Evolutionary conservation across 371 early-diverging fungal species (phyloP), one percentile per base, ranked within the genome.

Genomic region (Gilbertella persicaria): DNA sequence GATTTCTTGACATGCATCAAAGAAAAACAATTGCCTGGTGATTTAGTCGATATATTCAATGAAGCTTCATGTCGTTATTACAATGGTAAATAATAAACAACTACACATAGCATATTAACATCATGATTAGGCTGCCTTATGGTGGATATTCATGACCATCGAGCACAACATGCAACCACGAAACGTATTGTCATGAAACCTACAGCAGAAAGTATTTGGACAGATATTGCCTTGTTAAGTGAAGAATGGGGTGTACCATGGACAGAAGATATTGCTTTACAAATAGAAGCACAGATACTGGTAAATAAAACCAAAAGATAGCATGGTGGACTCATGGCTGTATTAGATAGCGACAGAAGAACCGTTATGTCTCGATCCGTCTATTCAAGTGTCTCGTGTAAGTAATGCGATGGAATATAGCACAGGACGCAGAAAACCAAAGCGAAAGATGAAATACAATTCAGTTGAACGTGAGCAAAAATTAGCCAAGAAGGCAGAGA

Each of bases 401-500:
- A 79, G 78, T 45, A 84, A 84, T 52, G 79, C 82, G n/a, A 66
- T 82, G 23, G 67, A 67, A 37, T 77, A 72, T 41, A 58, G 75
- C 0, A 67, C 65, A 2, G 60, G 67, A 1, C 60, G 67, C 6
- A 67, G 70, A 37, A 64, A 67, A 25, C 50, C 64, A 21, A 77
- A 79, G 45, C 75, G 71, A 58, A 82, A 74, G 53, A 64, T 71
- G 47, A 84, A 82, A 58, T 79, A 76, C 75, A 84, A 84, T 53
- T 84, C 83, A 20, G 62, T 78, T 8, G 84, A 84, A 45, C 62
- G 80, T 14, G 84, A 82, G 40, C 80, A 80, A 41, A 80, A 82
- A 45, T 59, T 79, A 26, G 82, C 79, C 21, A 74, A 79, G 48
- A 80, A 82, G 63, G 74, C 76, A 38, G 84, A 84, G 45, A 76